Evolutionary conservation across 257 asterid species (phyloP).

Genomic region (Oldenlandia corymbosa): DNA sequence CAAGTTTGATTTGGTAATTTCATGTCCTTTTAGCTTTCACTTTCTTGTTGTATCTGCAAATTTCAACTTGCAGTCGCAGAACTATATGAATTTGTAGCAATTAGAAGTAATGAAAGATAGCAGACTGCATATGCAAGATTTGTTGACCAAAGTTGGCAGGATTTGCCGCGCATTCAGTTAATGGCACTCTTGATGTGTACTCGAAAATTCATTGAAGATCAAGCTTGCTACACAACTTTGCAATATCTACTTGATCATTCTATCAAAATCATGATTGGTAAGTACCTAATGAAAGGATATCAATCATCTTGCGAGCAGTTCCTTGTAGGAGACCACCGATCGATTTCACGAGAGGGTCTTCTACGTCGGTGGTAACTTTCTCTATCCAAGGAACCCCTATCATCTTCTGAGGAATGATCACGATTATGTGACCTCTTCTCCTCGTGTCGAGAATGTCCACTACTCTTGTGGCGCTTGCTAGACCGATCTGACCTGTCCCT

Average conservation of each 20-base stretch:
- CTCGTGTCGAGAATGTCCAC: constrained; percentile 34
- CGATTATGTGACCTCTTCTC: constrained; percentile 26
- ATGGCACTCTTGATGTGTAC: background rate
- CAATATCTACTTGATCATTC: background rate
- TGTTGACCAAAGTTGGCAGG: too few relatives aligned
- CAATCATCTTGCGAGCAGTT: constrained; percentile 21
- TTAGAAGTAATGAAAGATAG: too few relatives aligned
- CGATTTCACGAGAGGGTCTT: constrained; percentile 23
- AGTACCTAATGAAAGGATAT: background rate
- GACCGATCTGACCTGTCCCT: constrained; percentile 25
- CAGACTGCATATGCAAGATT: background rate
- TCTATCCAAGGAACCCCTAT: constrained; percentile 30
- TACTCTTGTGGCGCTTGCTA: constrained; percentile 24
- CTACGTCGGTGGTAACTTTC: constrained; percentile 22
- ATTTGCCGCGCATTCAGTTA: too few relatives aligned
- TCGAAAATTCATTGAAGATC: background rate
- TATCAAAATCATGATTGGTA: background rate
- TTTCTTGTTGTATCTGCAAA: too few relatives aligned
- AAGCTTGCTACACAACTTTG: background rate
- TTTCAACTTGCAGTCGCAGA: too few relatives aligned
- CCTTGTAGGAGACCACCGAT: constrained; percentile 31
- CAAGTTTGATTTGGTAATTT: too few relatives aligned
- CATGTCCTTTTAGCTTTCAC: too few relatives aligned
- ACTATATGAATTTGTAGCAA: too few relatives aligned
- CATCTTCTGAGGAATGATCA: constrained; percentile 33